Conservation (phyloP, 768 basidiomycete species). For the Auricularia sp. region DNA sequence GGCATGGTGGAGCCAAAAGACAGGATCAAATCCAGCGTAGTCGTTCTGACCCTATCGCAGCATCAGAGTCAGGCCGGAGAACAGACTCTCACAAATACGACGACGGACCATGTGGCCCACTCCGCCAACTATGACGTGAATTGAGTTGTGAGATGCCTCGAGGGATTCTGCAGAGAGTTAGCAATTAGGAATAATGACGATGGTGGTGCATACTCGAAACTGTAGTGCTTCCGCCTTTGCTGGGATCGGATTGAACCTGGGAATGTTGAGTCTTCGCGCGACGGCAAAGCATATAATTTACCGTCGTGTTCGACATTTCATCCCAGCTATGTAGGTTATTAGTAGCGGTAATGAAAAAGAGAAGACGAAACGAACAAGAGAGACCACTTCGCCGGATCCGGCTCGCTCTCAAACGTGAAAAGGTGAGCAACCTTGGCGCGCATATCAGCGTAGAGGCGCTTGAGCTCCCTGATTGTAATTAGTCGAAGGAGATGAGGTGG, state of each 20-base stretch:
- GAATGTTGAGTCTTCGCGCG: too few species aligned
- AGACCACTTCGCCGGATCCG: constrained; percentile 16
- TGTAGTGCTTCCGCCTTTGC: constrained; percentile 10
- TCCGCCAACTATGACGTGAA: constrained; percentile 12
- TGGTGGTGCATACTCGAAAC: background rate
- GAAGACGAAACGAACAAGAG: constrained; percentile 19
- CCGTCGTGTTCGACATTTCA: constrained; percentile 18
- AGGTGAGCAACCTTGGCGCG: constrained; percentile 18
- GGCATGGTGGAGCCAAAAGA: background rate
- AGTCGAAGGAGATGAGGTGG: background rate
- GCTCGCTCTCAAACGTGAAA: background rate
- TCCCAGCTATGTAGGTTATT: constrained; percentile 16
- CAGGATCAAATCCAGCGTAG: background rate
- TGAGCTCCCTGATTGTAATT: background rate
- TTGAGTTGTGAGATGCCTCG: constrained; percentile 1
- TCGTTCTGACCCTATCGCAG: background rate
- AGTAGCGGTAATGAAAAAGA: constrained; percentile 13
- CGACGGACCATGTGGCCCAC: constrained; percentile 12
- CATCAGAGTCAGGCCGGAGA: background rate
- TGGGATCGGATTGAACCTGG: constrained; percentile 1
- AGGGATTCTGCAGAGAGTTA: background rate
- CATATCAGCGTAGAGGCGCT: constrained; percentile 10
- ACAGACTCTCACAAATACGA: background rate
- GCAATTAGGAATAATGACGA: background rate
- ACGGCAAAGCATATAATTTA: background rate